Base-by-base conservation (phyloP, 2,329 filamentous ascomycete species). In the Cladophialophora yegresii region DNA sequence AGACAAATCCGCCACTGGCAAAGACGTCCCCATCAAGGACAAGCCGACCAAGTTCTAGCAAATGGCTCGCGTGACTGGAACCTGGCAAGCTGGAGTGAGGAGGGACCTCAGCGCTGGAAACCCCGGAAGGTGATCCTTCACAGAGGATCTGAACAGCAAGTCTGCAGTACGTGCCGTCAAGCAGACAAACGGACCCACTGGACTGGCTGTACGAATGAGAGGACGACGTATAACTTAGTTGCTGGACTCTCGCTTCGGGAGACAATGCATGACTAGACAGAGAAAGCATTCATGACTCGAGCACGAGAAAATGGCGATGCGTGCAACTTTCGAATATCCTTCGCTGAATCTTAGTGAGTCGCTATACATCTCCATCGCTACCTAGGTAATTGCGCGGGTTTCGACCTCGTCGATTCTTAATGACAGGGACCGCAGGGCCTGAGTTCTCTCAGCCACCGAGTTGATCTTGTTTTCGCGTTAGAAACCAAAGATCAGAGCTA, bases 1-100 rank as follows among this genome's bases (percentile, higher is more conserved):
- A 77, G 93, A 92, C 83, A 92, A 91, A 83, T 78, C 71, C 54
- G 74, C 78, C 0, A 89, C 88, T 0, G 91, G 91, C 64, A 85
- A 78, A 5, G 90, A 93, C 7, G 75, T 93, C 59, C 87, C 87
- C 30, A 78, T 92, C 75, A 80, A 84, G 73, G 90, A 92, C 76
- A 92, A 91, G 81, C 80, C 86, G 53, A 81, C 76, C 2, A 72
- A 70, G 33, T 71, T 78, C 64, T 75, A 54, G 51, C 22, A 13
- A 13, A 50, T 50, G 2, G 47, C 16, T 50, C 23, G 20, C 6
- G 8, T 50, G 9, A 20, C 12, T 28, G 2, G 5, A 16, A 13
- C 47, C 47, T 50, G 47, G 22, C 20, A 26, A 23, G 47, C 23
- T 54, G 23, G 47, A 51, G 9, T 51, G 36, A 43, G 36, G 36